Conservation (phyloP, 768 basidiomycete species). For the Mycena epipterygia region DNA sequence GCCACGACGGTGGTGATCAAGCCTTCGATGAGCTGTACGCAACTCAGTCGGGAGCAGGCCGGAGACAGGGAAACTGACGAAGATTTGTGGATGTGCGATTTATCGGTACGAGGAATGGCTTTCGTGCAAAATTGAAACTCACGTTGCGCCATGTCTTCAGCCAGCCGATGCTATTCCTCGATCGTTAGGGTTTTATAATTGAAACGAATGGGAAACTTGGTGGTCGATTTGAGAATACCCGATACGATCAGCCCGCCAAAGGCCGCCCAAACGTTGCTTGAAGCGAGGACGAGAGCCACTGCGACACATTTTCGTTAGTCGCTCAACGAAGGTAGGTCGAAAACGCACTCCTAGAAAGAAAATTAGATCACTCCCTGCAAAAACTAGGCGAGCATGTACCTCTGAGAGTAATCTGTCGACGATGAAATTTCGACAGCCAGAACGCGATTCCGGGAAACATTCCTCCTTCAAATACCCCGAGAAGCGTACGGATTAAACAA, state of each 20-base stretch:
- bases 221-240: slow-evolving; percentile 12
- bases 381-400: background rate
- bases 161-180: slow-evolving; percentile 2
- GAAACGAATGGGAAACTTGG: background rate
- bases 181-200: background rate
- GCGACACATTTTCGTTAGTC: background rate
- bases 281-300: slow-evolving; percentile 13
- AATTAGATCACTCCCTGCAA: background rate
- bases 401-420: slow-evolving; percentile 14
- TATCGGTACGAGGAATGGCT: background rate
- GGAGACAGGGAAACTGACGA: slow-evolving; percentile 3
- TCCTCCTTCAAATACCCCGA: slow-evolving; percentile 11
- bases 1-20: slow-evolving; percentile 12
- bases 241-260: slow-evolving; percentile 10
- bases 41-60: background rate
- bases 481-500: slow-evolving; percentile 12
- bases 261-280: slow-evolving; percentile 7
- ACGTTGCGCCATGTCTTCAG: slow-evolving; percentile 13
- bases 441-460: slow-evolving; percentile 16
- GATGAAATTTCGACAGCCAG: slow-evolving; percentile 8
- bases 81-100: background rate
- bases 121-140: background rate
- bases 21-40: slow-evolving; percentile 9
- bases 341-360: slow-evolving; percentile 8
- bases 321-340: background rate